Conservation (phyloP, 345 rosid genomes). For the Eucalyptus polybractea region DNA sequence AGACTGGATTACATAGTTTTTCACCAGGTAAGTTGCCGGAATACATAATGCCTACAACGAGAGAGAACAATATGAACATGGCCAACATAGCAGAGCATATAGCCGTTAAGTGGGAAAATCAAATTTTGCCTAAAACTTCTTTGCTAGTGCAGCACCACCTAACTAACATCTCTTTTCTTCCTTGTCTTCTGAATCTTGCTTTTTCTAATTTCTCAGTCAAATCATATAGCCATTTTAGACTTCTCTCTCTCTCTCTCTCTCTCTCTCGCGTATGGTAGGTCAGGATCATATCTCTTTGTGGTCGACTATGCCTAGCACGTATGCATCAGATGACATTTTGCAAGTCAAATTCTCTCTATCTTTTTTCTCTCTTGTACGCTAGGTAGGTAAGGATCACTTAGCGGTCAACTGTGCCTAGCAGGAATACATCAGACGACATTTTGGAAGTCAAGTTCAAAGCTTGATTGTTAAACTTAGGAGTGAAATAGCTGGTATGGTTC, state of each 20-base stretch:
- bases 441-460: neutral
- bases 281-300: neutral
- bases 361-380: neutral
- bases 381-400: neutral
- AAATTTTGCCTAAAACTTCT: neutral
- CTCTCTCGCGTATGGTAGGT: neutral
- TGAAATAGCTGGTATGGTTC: neutral
- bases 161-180: neutral
- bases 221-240: neutral
- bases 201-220: neutral
- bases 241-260: neutral
- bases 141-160: conserved; percentile 21
- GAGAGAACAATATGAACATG: neutral
- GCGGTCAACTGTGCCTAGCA: neutral
- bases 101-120: neutral
- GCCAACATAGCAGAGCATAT: neutral
- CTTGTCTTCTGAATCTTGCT: neutral
- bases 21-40: neutral
- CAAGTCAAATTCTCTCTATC: neutral
- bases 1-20: neutral
- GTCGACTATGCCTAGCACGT: neutral
- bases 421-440: neutral
- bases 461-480: neutral
- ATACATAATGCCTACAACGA: neutral
- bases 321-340: neutral